Conservation (phyloP, 2,329 filamentous ascomycete species). For the Colletotrichum sansevieriae region DNA sequence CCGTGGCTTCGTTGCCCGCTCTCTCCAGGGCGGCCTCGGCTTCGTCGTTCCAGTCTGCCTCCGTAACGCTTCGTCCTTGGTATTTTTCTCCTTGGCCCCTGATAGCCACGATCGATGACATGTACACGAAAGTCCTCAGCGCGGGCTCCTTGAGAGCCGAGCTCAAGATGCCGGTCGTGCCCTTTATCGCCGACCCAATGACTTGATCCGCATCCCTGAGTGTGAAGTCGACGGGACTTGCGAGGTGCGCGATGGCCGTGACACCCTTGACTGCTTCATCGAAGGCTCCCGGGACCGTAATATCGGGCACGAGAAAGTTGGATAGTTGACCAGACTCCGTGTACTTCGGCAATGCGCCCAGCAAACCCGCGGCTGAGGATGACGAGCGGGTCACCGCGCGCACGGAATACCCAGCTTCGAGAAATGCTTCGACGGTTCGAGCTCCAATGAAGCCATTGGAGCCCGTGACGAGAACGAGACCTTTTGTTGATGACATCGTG, state of each 20-base stretch:
- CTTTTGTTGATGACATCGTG: constrained; percentile 24
- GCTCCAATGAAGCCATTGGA: constrained; percentile 57
- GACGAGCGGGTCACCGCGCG: constrained; percentile 53
- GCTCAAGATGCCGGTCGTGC: constrained; percentile 54
- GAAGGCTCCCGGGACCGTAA: constrained; percentile 51
- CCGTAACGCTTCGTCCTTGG: constrained; percentile 38
- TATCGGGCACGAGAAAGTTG: constrained; percentile 51
- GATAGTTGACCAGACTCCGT: constrained; percentile 41
- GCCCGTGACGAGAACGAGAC: constrained; percentile 52
- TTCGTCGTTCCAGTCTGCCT: constrained; percentile 50
- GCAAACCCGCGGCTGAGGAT: constrained; percentile 41
- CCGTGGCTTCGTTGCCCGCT: constrained; percentile 35
- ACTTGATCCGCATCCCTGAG: constrained; percentile 56
- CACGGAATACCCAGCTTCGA: constrained; percentile 54
- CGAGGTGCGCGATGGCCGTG: constrained; percentile 59
- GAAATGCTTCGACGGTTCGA: constrained; percentile 52
- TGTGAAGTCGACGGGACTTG: constrained; percentile 54
- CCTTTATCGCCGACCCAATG: constrained; percentile 54
- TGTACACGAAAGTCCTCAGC: constrained; percentile 52
- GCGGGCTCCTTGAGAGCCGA: constrained; percentile 55
- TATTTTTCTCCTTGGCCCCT: constrained; percentile 21
- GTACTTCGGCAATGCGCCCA: constrained; percentile 43
- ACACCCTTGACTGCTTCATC: constrained; percentile 52
- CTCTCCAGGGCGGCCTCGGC: constrained; percentile 48
- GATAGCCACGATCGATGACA: constrained; percentile 45